A percentile compares a stretch with the other conserved stretches of the same genome.
These are phyloP conservation scores for Picochlorum sp. DNA, from an alignment of 139 green algal genomes.

Conservation along the genomic window DNA sequence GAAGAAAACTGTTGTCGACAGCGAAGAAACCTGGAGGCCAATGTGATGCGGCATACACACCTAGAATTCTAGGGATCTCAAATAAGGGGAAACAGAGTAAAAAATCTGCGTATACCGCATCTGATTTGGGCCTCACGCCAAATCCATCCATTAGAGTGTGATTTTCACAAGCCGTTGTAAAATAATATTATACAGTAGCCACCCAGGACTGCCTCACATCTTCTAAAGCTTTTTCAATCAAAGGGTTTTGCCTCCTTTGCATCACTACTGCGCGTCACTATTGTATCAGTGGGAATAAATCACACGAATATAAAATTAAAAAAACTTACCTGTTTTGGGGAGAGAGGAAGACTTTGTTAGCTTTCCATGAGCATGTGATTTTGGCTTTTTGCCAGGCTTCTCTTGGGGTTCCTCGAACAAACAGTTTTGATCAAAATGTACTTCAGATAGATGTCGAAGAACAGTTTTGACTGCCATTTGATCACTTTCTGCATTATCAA, in stretches of 20 bases:
- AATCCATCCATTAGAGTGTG: too few relatives aligned
- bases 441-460: conserved; percentile 22
- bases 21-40: conserved; percentile 4
- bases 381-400: neutral
- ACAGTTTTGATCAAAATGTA: conserved; percentile 3
- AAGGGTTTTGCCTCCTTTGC: conserved; percentile 3
- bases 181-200: neutral
- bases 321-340: neutral
- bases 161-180: too few relatives aligned
- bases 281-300: too few relatives aligned
- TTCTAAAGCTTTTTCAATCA: conserved; percentile 13
- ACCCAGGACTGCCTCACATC: conserved; percentile 28
- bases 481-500: conserved; percentile 11
- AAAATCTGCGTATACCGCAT: neutral
- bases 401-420: neutral
- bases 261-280: neutral
- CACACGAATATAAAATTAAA: too few relatives aligned
- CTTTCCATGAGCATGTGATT: conserved; percentile 8
- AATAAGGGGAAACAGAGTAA: neutral
- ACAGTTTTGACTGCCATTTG: conserved; percentile 17
- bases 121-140: too few relatives aligned
- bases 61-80: conserved; percentile 19
- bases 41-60: conserved; percentile 7
- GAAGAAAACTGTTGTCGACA: conserved; percentile 2
- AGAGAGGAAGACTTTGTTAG: neutral